Evolutionary conservation across 345 rosid species (phyloP), one percentile per base, ranked within the genome.

Genomic region (Hevea brasiliensis): DNA sequence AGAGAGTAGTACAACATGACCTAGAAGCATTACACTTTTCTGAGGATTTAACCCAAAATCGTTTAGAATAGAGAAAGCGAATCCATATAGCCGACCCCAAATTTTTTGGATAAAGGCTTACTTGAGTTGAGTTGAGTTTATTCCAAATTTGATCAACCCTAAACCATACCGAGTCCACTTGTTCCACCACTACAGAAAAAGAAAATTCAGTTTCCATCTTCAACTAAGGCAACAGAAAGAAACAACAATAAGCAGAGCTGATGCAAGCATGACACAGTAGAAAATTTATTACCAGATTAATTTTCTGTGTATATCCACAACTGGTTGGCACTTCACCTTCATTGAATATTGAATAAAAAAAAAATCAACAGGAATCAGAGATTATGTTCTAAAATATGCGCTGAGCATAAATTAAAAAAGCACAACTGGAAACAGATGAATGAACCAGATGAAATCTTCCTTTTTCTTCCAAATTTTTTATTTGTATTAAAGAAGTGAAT

Each of bases 251-350:
- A 40, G 42, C 1, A 23, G 15, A 60, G 29, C 21, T 27, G 35
- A 76, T 18, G 77, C 37, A 72, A 55, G 40, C 53, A 74, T 9
- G 75, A 74, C 40, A n/a, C n/a, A 51, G 45, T 24, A 78, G 10
- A 66, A 42, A 74, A 13, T 29, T 29, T 11, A 74, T 80, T 86
- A 94, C 99, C 98, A 95, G 65, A 92, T 80, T 81, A 95, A 74
- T 63, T 88, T 91, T 62, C 87, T 82, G 48, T n/a, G 73, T 27
- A 40, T 40, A 70, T 95, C 96, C 42, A 87, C 71, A 23, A 83
- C 80, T 56, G 98, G 99, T 84, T 92, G 99, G 71, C 92, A 89
- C 82, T 95, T 95, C 74, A 95, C 97, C 98, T 94, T 81, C 83
- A 65, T 14, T 26, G 82, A 76, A 81, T 56, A 24, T 74, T 26